These are phyloP conservation scores for Xylaria hypoxylon DNA, from an alignment of 2,329 filamentous ascomycete genomes.

Conservation along the genomic window DNA sequence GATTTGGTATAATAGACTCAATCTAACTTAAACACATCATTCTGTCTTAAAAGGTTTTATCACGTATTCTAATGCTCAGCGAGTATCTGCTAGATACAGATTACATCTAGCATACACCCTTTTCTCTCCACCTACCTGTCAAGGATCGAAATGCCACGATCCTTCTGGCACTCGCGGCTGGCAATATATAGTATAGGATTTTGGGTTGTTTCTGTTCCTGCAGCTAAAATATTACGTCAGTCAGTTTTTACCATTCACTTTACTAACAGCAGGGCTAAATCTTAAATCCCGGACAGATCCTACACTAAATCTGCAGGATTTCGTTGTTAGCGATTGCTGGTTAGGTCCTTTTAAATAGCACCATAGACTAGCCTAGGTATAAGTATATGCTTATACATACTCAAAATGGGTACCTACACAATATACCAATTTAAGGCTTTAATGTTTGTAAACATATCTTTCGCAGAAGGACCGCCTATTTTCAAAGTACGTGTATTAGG, in stretches of 20 bases:
- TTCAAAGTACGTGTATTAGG: background rate
- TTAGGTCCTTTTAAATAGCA: too few species aligned
- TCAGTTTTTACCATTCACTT: background rate
- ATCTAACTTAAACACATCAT: background rate
- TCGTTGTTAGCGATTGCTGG: background rate
- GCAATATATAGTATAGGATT: background rate
- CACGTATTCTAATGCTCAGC: too few species aligned
- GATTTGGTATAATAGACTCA: background rate
- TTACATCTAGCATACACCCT: background rate
- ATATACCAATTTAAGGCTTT: too few species aligned
- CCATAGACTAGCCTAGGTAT: too few species aligned
- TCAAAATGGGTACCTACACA: too few species aligned
- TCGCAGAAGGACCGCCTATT: too few species aligned
- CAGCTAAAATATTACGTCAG: background rate
- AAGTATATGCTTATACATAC: too few species aligned
- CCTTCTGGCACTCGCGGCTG: background rate
- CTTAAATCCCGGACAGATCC: slow-evolving; percentile 6
- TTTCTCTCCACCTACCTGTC: background rate
- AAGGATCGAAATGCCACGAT: background rate
- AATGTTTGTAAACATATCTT: too few species aligned
- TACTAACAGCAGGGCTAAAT: background rate
- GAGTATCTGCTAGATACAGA: too few species aligned
- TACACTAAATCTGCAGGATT: slow-evolving; percentile 10
- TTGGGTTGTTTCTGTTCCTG: slow-evolving; percentile 1
- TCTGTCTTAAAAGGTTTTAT: too few species aligned